Evolutionary conservation across 2,329 filamentous ascomycete genomes (phyloP).

Genomic region (Exophiala sideris): DNA sequence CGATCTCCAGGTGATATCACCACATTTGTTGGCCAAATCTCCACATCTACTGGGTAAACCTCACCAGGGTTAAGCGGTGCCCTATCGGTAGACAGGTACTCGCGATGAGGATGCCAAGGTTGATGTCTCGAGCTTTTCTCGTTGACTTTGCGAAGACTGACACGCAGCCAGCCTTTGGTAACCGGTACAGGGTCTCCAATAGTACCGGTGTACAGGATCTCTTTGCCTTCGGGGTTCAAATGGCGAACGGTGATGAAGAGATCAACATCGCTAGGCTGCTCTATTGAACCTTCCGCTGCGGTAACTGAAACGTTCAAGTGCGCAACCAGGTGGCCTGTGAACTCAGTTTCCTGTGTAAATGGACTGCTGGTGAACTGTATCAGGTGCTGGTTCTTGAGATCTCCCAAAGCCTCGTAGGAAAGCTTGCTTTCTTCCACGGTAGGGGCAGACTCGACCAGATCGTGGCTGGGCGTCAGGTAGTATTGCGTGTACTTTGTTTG

Average conservation of each 20-base stretch:
- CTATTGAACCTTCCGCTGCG: conserved; percentile 37
- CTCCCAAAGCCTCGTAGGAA: conserved; percentile 60
- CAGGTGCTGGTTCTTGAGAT: conserved; percentile 51
- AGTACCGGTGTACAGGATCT: conserved; percentile 55
- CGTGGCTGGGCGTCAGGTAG: conserved; percentile 52
- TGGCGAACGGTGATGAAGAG: conserved; percentile 55
- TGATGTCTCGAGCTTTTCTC: conserved; percentile 43
- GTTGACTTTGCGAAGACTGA: conserved; percentile 49
- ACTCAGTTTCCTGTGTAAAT: conserved; percentile 61
- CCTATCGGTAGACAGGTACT: conserved; percentile 50
- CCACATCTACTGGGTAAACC: conserved; percentile 50
- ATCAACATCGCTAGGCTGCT: conserved; percentile 50
- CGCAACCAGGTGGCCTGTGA: conserved; percentile 65
- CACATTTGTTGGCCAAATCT: conserved; percentile 39
- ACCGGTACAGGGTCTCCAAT: conserved; percentile 54
- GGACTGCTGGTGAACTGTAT: conserved; percentile 58
- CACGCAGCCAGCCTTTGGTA: conserved; percentile 54
- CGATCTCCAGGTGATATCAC: conserved; percentile 35
- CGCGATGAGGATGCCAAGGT: conserved; percentile 48
- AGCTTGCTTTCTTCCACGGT: conserved; percentile 41
- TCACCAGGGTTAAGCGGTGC: conserved; percentile 49
- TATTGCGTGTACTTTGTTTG: conserved; percentile 62
- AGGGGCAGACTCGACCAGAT: conserved; percentile 38
- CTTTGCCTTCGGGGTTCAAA: conserved; percentile 48
- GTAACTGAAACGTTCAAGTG: conserved; percentile 61